Evolutionary conservation across 1,284 basidiomycete species (phyloP).

Genomic region (Cryptococcus sp.): DNA sequence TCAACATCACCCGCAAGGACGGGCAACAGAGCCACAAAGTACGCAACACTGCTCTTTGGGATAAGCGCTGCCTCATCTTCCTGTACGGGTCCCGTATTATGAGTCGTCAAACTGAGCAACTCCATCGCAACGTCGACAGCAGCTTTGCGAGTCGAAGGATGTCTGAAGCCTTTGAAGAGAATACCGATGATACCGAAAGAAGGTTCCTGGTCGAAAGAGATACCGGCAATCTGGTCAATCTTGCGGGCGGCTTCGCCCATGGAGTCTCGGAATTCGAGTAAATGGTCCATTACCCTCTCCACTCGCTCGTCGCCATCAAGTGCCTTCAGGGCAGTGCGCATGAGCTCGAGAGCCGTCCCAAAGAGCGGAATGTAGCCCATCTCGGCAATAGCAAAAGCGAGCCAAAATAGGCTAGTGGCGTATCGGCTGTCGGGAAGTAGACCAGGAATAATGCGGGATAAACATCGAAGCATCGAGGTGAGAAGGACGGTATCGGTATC

Average conservation of each 20-base stretch:
- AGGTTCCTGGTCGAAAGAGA: conserved; percentile 74
- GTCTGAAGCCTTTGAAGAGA: conserved; percentile 79
- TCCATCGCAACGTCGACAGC: conserved; percentile 30
- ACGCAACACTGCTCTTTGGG: conserved; percentile 63
- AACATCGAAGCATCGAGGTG: conserved; percentile 79
- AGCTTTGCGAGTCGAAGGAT: conserved; percentile 56
- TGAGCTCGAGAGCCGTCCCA: conserved; percentile 61
- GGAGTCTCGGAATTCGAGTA: conserved; percentile 62
- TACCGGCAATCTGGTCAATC: conserved; percentile 65
- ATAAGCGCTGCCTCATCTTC: conserved; percentile 43
- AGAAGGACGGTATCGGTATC: conserved; percentile 52
- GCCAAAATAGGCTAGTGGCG: conserved; percentile 72
- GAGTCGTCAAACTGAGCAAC: conserved; percentile 54
- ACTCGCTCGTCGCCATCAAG: conserved; percentile 49
- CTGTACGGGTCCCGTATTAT: conserved; percentile 46
- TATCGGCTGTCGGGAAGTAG: conserved; percentile 67
- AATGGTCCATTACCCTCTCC: conserved; percentile 55
- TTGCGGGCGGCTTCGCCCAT: conserved; percentile 67
- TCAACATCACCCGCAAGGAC: conserved; percentile 57
- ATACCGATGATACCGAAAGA: conserved; percentile 75
- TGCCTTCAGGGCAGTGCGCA: conserved; percentile 49
- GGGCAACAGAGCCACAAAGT: conserved; percentile 74
- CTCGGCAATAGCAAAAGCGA: conserved; percentile 74
- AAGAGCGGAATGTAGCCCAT: conserved; percentile 70
- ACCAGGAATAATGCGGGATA: conserved; percentile 69